Conservation (phyloP, 2,329 filamentous ascomycete genomes). For the Fusarium mundagurra region DNA sequence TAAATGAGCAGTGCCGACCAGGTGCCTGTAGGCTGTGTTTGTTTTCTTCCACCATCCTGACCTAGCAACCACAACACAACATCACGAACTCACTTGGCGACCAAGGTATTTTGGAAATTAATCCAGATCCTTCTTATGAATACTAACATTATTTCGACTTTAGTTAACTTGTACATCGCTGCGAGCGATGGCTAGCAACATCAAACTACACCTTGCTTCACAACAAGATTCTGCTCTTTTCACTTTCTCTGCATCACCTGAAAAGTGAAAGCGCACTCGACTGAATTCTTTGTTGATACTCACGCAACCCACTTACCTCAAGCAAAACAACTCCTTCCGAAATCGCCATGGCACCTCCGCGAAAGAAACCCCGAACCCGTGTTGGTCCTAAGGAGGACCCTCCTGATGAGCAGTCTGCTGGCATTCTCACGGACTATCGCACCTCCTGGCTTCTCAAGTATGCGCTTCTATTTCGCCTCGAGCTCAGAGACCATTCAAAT, state of each 20-base stretch:
- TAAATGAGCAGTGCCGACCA: not conserved
- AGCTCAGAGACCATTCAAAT: not conserved
- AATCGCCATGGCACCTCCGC: slow-evolving; percentile 23
- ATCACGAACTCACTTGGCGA: not conserved
- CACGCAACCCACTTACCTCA: not conserved
- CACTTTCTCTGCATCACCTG: not conserved
- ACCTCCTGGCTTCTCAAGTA: slow-evolving; percentile 50
- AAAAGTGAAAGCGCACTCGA: not conserved
- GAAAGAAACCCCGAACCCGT: slow-evolving; percentile 33
- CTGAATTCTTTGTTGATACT: not conserved
- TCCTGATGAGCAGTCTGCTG: slow-evolving; percentile 35
- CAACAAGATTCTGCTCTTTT: not conserved
- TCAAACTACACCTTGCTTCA: not conserved
- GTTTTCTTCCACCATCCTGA: not conserved
- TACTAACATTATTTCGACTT: not conserved
- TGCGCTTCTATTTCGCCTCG: slow-evolving; percentile 10
- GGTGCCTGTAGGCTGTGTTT: not conserved
- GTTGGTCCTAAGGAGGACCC: slow-evolving; percentile 22
- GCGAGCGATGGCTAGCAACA: not conserved
- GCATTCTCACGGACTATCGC: slow-evolving; percentile 45
- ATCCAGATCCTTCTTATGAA: not conserved
- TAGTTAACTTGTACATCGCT: not conserved
- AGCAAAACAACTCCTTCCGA: not conserved
- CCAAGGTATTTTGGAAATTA: not conserved
- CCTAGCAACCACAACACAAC: not conserved